Evolutionary conservation across 2,329 filamentous ascomycete genomes (phyloP).

Genomic region (Tympanopsis confertula): DNA sequence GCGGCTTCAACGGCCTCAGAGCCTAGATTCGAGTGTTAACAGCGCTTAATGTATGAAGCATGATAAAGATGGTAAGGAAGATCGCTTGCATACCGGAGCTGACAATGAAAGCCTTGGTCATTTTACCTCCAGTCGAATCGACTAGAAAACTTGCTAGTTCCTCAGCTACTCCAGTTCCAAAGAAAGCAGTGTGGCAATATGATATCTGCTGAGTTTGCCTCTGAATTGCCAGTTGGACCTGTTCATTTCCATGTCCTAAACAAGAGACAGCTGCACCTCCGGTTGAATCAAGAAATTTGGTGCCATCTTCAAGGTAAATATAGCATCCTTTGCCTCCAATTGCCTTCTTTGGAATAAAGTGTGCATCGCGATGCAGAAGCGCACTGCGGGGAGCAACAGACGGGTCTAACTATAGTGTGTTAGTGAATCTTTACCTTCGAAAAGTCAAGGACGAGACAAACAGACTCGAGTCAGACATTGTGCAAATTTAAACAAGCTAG

Average conservation of each 20-base stretch:
- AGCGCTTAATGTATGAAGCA: constrained; percentile 1
- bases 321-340: constrained; percentile 9
- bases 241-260: constrained; percentile 53
- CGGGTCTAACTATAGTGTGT: too few species aligned
- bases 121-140: constrained; percentile 18
- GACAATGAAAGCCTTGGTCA: constrained; percentile 25
- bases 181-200: constrained; percentile 49
- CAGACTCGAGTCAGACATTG: too few species aligned
- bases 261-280: constrained; percentile 64
- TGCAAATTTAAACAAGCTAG: too few species aligned
- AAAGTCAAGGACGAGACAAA: too few species aligned
- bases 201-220: constrained; percentile 44
- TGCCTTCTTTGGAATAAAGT: constrained; percentile 1
- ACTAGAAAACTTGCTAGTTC: constrained; percentile 28
- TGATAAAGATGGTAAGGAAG: neutral
- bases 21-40: constrained; percentile 26
- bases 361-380: neutral
- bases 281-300: constrained; percentile 58
- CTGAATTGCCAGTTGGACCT: constrained; percentile 47
- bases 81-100: constrained; percentile 13
- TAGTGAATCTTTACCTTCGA: too few species aligned
- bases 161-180: constrained; percentile 38
- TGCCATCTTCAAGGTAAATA: constrained; percentile 23
- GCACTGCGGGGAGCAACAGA: neutral
- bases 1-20: constrained; percentile 61